phyloP scores from a whole-genome alignment of 1,284 basidiomycete species.

The Retiboletus flavoniger region DNA sequence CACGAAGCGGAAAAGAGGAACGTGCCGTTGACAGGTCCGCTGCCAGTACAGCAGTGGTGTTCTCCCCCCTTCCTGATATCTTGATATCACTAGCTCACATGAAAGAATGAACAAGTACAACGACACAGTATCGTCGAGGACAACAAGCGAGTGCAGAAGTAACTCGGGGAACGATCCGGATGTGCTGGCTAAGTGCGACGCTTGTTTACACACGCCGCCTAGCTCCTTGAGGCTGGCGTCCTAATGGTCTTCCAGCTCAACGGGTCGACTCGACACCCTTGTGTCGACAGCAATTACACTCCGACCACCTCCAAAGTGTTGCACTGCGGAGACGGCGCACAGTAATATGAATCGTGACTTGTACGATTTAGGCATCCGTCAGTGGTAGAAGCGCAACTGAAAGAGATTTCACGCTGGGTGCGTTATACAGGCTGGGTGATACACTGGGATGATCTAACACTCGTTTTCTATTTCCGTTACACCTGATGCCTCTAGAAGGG shows the following conservation, averaged over 20 bases:
- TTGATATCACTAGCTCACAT: no score
- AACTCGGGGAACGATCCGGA: no score
- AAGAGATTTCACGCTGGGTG: neutral
- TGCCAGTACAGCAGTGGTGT: no score
- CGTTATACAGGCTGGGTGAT: constrained; percentile 14
- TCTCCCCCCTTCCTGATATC: no score
- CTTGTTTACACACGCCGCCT: neutral
- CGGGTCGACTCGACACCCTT: neutral
- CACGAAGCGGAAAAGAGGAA: no score
- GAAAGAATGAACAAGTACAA: no score
- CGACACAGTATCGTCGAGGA: no score
- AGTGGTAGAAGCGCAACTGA: neutral
- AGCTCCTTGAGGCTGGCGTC: neutral
- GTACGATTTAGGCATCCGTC: neutral
- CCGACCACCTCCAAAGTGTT: neutral
- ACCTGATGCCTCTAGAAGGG: constrained; percentile 21
- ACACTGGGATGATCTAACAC: neutral
- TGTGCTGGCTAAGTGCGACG: no score
- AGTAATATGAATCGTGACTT: no score
- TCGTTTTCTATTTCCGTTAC: constrained; percentile 5
- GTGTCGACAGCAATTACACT: neutral
- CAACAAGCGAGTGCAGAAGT: no score
- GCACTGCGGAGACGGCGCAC: no score
- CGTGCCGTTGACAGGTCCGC: no score
- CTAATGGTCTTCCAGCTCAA: neutral